Conservation (phyloP, 495 filamentous ascomycete species). For the Penicillium bialowiezense region DNA sequence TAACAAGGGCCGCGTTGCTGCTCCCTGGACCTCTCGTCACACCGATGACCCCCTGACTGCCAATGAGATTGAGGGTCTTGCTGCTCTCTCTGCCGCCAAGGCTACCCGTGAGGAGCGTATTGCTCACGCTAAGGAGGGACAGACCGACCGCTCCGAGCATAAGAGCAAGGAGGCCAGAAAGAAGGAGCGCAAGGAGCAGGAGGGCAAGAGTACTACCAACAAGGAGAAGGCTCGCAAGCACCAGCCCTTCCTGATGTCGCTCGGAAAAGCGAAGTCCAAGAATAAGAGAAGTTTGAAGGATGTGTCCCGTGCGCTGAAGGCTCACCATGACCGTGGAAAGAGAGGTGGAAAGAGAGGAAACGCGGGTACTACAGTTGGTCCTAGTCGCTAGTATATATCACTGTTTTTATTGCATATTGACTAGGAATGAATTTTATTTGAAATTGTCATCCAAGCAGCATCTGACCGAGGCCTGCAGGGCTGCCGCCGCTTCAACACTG, state of each 20-base stretch:
- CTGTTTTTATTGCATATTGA: not conserved
- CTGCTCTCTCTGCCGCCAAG: constrained; percentile 66
- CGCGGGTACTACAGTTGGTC: constrained; percentile 21
- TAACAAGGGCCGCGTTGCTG: constrained; percentile 38
- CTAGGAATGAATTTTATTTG: not conserved
- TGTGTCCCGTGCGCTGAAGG: constrained; percentile 71
- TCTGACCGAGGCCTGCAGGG: no score
- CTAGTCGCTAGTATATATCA: not conserved
- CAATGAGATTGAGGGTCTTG: constrained; percentile 74
- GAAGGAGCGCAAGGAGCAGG: constrained; percentile 77
- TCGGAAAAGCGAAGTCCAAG: constrained; percentile 90
- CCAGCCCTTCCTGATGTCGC: constrained; percentile 98
- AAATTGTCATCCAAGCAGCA: no score
- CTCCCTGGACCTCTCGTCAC: constrained; percentile 53
- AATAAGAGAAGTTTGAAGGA: constrained; percentile 88
- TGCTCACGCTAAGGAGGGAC: constrained; percentile 72
- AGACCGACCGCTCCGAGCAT: constrained; percentile 68
- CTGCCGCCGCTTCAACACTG: no score
- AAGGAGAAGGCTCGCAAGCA: constrained; percentile 85
- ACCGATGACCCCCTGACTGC: constrained; percentile 82
- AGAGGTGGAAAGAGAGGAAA: constrained; percentile 82
- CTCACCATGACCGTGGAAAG: constrained; percentile 79
- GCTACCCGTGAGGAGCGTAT: constrained; percentile 78
- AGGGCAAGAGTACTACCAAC: constrained; percentile 95
- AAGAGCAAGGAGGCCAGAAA: constrained; percentile 77